Conservation (phyloP, 768 basidiomycete genomes). For the Cystofilobasidium macerans region DNA sequence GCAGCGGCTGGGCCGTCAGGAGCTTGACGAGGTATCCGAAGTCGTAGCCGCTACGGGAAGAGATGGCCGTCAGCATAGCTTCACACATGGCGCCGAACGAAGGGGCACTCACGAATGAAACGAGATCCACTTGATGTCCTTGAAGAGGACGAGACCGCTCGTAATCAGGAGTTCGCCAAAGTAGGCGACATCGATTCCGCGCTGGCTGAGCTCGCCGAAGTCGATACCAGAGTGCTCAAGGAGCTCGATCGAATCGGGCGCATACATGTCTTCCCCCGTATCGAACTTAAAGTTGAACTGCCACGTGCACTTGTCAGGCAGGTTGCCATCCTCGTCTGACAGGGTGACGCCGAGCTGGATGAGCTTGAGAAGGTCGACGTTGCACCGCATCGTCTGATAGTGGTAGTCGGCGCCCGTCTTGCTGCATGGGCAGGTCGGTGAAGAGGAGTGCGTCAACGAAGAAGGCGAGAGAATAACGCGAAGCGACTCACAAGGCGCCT, state of each 20-base stretch:
- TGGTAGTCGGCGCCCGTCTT: constrained; percentile 97
- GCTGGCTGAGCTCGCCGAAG: constrained; percentile 81
- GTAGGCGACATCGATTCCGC: constrained; percentile 82
- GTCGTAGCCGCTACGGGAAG: constrained; percentile 70
- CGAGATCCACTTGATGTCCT: constrained; percentile 90
- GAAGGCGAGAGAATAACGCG: neutral
- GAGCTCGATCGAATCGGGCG: constrained; percentile 91
- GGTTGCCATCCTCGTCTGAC: constrained; percentile 84
- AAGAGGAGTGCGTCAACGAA: neutral
- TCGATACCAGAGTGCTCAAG: constrained; percentile 92
- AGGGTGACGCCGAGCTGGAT: constrained; percentile 95
- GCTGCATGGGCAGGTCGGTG: constrained; percentile 28
- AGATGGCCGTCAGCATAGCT: no score
- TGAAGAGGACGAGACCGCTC: constrained; percentile 76
- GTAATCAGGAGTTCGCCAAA: constrained; percentile 97
- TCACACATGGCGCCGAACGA: neutral
- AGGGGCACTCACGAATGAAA: constrained; percentile 75
- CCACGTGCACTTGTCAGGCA: constrained; percentile 89
- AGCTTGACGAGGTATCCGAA: constrained; percentile 98
- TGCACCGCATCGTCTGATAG: constrained; percentile 99
- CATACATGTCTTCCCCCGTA: constrained; percentile 93
- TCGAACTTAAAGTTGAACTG: constrained; percentile 98
- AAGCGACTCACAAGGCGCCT: constrained; percentile 51
- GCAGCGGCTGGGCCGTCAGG: constrained; percentile 64
- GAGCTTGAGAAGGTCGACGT: constrained; percentile 94